Base-by-base conservation (phyloP, 2,329 filamentous ascomycete species). In the Aspergillus persii region DNA sequence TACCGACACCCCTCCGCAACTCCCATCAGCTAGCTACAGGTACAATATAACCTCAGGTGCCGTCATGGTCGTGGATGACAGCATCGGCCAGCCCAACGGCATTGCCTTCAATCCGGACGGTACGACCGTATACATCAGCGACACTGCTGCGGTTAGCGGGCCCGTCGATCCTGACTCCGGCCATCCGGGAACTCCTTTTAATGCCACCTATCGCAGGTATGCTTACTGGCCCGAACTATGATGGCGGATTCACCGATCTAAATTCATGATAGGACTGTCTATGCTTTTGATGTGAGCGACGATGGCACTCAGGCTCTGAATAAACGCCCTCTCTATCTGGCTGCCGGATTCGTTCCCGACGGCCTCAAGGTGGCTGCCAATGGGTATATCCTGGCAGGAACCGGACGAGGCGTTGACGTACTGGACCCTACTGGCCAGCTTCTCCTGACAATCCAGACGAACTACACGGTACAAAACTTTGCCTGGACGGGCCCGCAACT, bases 381-480 rank as follows among this genome's bases (percentile, higher is more conserved):
- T 60, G 77, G 77, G 1, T 76, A 75, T 50, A 68, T 79, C 33
- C 61, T 79, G 29, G 73, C 76, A 8, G 77, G 66, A n/a, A 65
- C 74, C 6, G 77, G 76, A 1, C 66, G 63, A 11, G 76, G 77
- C 3, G 72, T 79, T 5, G 76, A 79, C 66, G 67, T 81, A 15
- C 53, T 79, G 27, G 76, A 79, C 61, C 63, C 66, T 31, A 61
- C 66, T 39, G 77, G 78, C 0, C 69, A 71, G 46, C 65, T 78
- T 60, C 65, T 80, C 27, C 63, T 76, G 50, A 70, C 70, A 12
- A 72, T 79, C 9, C 75, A 79, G 67, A 79, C 77, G n/a, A 77
- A 76, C 56, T 78, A 74, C 59, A 73, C 75, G 2, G 78, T 79
- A 46, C 73, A 79, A 67, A 80, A 80, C 61, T 76, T 80, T 60